phyloP scores from a whole-genome alignment of 306 rosid species.

The Bauhinia variegata region DNA sequence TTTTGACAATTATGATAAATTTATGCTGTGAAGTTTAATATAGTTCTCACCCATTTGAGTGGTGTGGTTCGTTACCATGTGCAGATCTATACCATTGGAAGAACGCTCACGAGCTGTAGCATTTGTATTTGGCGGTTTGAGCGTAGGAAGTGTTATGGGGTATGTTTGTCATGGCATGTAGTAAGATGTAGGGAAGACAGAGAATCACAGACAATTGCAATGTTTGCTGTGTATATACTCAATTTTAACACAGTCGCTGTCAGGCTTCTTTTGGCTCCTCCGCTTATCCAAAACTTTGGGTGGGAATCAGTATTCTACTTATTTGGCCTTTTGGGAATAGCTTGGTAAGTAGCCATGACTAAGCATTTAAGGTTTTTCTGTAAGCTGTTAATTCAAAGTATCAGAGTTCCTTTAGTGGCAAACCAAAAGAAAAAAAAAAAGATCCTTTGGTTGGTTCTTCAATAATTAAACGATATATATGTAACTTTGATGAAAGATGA shows the following conservation, averaged over 20 bases:
- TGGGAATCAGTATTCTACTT: constrained; percentile 93
- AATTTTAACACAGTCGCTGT: constrained; percentile 34
- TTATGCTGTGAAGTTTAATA: constrained; percentile 12
- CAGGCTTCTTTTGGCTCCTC: constrained; percentile 97
- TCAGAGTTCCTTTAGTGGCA: constrained; percentile 14
- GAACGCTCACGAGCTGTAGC: constrained; percentile 99
- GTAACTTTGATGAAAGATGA: constrained; percentile 34
- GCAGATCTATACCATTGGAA: constrained; percentile 89
- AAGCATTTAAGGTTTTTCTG: constrained; percentile 21
- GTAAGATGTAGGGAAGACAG: constrained; percentile 2
- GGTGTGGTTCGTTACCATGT: constrained; percentile 30
- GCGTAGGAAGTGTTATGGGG: constrained; percentile 98
- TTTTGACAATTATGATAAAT: constrained; percentile 4
- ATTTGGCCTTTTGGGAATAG: constrained; percentile 77
- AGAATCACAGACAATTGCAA: background rate
- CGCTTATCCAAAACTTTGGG: constrained; percentile 84
- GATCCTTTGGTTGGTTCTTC: background rate
- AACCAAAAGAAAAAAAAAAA: too few relatives aligned
- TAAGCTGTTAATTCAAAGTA: constrained; percentile 16
- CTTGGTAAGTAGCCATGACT: constrained; percentile 70
- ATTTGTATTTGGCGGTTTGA: constrained; percentile 95
- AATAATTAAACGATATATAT: background rate
- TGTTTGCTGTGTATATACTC: constrained; percentile 23
- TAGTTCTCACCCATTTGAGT: constrained; percentile 33
- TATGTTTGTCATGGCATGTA: constrained; percentile 42